phyloP scores from a whole-genome alignment of 768 basidiomycete genomes.

The Auriscalpium vulgare region DNA sequence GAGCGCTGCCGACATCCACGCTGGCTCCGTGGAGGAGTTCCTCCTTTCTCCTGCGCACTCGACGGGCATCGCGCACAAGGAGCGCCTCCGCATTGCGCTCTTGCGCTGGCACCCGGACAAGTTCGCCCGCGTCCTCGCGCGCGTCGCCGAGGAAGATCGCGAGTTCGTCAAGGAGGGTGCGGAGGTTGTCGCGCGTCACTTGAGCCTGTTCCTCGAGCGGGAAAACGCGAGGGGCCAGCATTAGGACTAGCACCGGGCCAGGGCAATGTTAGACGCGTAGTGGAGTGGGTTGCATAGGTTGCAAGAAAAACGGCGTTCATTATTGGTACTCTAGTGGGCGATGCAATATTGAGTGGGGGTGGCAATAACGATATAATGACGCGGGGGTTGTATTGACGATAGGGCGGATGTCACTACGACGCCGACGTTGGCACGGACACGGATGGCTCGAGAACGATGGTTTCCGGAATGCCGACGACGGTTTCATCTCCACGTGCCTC shows the following conservation, averaged over 20 bases:
- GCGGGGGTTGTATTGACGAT: no score
- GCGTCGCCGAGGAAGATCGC: constrained; percentile 47
- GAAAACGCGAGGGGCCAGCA: background rate
- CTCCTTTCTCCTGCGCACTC: constrained; percentile 61
- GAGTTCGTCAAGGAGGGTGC: constrained; percentile 50
- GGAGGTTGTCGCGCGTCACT: constrained; percentile 51
- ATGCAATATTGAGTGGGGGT: no score
- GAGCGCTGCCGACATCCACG: constrained; percentile 41
- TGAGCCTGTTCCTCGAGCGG: constrained; percentile 12
- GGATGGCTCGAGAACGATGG: background rate
- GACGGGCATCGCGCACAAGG: constrained; percentile 45
- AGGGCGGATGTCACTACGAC: background rate
- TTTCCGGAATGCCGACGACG: background rate
- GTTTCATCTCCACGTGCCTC: background rate
- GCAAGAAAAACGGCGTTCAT: no score
- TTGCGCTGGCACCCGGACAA: constrained; percentile 80
- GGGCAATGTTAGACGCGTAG: no score
- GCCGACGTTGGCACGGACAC: background rate
- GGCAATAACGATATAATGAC: no score
- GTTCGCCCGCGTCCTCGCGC: constrained; percentile 47
- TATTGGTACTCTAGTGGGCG: no score
- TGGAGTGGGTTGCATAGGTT: background rate
- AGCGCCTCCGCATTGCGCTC: constrained; percentile 58
- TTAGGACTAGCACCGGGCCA: background rate
- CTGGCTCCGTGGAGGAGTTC: constrained; percentile 46